Evolutionary conservation across 2,329 filamentous ascomycete species (phyloP).

Genomic region (Plectosphaerella plurivora): DNA sequence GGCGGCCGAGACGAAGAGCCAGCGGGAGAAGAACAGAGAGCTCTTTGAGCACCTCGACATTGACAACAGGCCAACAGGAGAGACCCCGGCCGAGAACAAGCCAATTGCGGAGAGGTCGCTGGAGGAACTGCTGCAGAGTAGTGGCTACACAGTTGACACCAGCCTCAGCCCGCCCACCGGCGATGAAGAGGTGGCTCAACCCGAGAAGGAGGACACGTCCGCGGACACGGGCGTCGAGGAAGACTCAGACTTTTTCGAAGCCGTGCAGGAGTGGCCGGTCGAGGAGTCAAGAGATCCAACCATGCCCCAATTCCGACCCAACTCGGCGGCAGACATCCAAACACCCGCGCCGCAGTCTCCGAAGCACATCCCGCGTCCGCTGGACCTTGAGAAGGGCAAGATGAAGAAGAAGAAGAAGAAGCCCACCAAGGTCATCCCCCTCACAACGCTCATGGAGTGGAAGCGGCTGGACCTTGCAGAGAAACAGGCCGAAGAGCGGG

Average conservation of each 20-base stretch:
- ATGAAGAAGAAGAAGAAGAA: neutral
- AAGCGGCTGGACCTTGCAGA: constrained; percentile 61
- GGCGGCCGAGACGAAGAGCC: constrained; percentile 56
- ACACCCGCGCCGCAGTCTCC: neutral
- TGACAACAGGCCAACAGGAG: neutral
- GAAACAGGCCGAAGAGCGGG: constrained; percentile 62
- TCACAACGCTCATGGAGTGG: constrained; percentile 34
- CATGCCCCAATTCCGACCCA: constrained; percentile 65
- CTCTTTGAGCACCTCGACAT: constrained; percentile 40
- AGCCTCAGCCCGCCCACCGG: neutral
- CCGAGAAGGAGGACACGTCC: constrained; percentile 8
- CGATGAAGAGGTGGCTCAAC: constrained; percentile 1
- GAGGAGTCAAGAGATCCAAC: constrained; percentile 50
- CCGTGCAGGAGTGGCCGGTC: constrained; percentile 4
- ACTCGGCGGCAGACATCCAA: constrained; percentile 26
- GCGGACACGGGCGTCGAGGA: constrained; percentile 9
- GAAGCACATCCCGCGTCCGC: neutral
- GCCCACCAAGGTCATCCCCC: neutral
- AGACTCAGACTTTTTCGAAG: constrained; percentile 11
- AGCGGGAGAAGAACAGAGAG: constrained; percentile 53
- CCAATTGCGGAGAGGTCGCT: constrained; percentile 24
- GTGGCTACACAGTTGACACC: constrained; percentile 38
- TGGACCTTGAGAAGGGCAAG: neutral
- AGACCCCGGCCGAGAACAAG: constrained; percentile 10
- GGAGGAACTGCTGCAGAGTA: constrained; percentile 35